phyloP scores from a whole-genome alignment of 1,139 yeast genomes.

The Scheffersomyces quercinus region DNA sequence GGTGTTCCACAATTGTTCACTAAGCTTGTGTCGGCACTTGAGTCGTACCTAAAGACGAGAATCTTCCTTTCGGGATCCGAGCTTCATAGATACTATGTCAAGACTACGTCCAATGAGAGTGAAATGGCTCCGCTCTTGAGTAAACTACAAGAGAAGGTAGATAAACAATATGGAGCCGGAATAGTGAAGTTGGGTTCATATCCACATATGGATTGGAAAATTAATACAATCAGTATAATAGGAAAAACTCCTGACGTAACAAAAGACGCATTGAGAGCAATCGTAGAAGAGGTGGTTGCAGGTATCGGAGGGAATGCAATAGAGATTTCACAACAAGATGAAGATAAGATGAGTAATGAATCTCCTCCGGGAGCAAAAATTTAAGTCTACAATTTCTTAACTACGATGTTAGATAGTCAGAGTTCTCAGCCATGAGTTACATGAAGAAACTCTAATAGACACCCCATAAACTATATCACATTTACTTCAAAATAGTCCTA shows the following conservation, averaged over 20 bases:
- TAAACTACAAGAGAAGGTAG: constrained; percentile 49
- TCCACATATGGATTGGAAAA: constrained; percentile 67
- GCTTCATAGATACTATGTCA: constrained; percentile 55
- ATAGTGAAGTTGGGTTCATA: constrained; percentile 75
- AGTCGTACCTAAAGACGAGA: constrained; percentile 25
- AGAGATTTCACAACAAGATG: constrained; percentile 57
- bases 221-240: constrained; percentile 71
- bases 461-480: background rate
- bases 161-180: constrained; percentile 30
- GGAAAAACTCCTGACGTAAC: constrained; percentile 42
- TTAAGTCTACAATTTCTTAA: too few relatives aligned
- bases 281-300: constrained; percentile 49
- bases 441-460: too few relatives aligned
- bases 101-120: constrained; percentile 62
- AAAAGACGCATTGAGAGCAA: constrained; percentile 31
- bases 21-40: constrained; percentile 41
- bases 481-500: too few relatives aligned
- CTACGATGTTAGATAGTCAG: too few relatives aligned
- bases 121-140: constrained; percentile 66
- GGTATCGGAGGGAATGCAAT: constrained; percentile 50
- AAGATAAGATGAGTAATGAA: constrained; percentile 29
- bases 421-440: too few relatives aligned
- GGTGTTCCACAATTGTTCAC: constrained; percentile 79
- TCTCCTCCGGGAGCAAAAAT: constrained; percentile 3
- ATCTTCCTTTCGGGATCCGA: constrained; percentile 24